Percentiles rank a stretch among this genome's conserved stretches.
phyloP scores from a whole-genome alignment of 2,329 filamentous ascomycete genomes.

The Aspergillus floridensis region DNA sequence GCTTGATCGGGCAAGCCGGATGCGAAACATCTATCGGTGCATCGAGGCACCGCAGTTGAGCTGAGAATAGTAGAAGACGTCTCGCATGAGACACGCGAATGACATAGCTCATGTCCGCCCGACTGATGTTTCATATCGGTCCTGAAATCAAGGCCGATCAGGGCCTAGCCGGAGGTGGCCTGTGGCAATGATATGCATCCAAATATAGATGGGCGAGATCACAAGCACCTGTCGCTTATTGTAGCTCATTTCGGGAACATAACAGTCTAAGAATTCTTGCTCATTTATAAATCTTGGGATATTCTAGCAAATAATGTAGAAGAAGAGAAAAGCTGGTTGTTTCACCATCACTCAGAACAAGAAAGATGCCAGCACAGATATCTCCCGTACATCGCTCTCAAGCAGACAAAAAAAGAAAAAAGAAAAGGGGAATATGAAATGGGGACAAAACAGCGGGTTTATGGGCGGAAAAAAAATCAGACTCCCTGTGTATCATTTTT shows the following conservation, averaged over 20 bases:
- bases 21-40: too few relatives aligned
- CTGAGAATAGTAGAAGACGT: too few relatives aligned
- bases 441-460: slow-evolving; percentile 6
- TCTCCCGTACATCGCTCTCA: slow-evolving; percentile 33
- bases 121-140: not conserved
- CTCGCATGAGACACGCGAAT: too few relatives aligned
- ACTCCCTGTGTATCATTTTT: slow-evolving; percentile 20
- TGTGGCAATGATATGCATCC: not conserved
- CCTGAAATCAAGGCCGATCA: not conserved
- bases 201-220: not conserved
- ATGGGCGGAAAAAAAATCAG: slow-evolving; percentile 10
- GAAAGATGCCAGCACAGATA: slow-evolving; percentile 31
- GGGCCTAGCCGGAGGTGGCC: not conserved
- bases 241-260: too few relatives aligned
- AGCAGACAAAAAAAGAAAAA: slow-evolving; percentile 1
- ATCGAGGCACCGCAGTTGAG: too few relatives aligned
- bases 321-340: not conserved
- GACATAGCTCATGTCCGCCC: too few relatives aligned
- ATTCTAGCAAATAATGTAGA: slow-evolving; percentile 4
- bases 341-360: slow-evolving; percentile 1
- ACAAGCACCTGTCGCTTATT: not conserved
- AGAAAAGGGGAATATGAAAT: slow-evolving; percentile 14
- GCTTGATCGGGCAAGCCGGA: too few relatives aligned
- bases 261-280: not conserved
- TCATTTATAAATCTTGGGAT: not conserved